Conservation (phyloP, 2,329 filamentous ascomycete genomes). For the Penicillium sp. region DNA sequence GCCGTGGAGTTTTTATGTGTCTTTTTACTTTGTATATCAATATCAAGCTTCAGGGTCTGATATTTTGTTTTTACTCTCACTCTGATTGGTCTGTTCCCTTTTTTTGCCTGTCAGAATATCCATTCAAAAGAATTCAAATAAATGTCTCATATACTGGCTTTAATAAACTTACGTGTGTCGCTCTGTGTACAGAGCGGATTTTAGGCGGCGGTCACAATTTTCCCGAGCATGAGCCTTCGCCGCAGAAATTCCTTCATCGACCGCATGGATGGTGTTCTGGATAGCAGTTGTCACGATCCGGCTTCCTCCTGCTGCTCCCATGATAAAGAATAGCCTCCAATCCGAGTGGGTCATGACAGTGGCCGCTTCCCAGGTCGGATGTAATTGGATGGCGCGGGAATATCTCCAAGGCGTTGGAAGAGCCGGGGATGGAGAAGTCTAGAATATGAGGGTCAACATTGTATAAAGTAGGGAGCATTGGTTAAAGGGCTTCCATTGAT, state of each 20-base stretch:
- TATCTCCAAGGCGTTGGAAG: too few species aligned
- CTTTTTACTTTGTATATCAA: constrained; percentile 23
- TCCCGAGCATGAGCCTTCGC: not conserved
- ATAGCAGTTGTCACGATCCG: not conserved
- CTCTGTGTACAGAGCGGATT: not conserved
- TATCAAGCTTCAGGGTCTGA: constrained; percentile 7
- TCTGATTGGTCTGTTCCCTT: constrained; percentile 2
- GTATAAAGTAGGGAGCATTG: too few species aligned
- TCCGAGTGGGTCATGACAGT: too few species aligned
- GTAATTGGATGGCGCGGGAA: too few species aligned
- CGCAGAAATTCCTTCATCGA: not conserved
- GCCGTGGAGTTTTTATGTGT: constrained; percentile 21
- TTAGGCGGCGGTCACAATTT: not conserved
- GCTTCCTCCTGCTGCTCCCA: not conserved
- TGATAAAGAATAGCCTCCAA: not conserved
- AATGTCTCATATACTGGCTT: not conserved
- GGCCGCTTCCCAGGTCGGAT: too few species aligned
- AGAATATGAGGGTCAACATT: too few species aligned
- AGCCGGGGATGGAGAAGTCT: too few species aligned
- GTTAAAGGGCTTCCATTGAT: too few species aligned
- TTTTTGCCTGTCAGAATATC: constrained; percentile 7
- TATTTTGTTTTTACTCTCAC: constrained; percentile 2
- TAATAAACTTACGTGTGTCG: not conserved
- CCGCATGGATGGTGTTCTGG: not conserved
- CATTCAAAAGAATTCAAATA: constrained; percentile 13